Conservation (phyloP, 257 asterid species). For the Solanum virginianum region DNA sequence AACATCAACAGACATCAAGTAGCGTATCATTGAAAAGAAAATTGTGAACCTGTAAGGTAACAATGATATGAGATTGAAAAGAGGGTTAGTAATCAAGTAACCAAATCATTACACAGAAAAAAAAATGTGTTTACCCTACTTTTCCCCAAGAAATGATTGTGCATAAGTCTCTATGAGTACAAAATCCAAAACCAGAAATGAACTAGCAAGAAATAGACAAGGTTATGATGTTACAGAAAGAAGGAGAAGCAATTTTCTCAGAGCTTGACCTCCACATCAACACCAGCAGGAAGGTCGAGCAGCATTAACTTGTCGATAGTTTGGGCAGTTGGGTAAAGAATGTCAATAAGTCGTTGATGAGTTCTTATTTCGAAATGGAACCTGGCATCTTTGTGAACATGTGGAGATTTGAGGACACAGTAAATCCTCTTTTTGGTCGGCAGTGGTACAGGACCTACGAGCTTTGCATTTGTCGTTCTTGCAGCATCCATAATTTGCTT, state of each 20-base stretch:
- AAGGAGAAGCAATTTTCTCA: slow-evolving; percentile 7
- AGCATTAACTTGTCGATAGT: slow-evolving; percentile 95
- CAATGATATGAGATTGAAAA: not conserved
- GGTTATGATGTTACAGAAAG: not conserved
- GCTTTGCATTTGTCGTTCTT: slow-evolving; percentile 71
- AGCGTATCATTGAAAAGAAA: not conserved
- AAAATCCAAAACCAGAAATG: not conserved
- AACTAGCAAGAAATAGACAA: not conserved
- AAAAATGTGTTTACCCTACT: not conserved
- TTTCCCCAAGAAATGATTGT: not conserved
- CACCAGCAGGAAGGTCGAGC: slow-evolving; percentile 94
- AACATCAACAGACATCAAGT: not conserved
- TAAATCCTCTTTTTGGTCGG: slow-evolving; percentile 77
- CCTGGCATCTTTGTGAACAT: slow-evolving; percentile 95
- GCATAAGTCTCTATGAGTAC: not conserved
- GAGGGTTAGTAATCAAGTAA: not conserved
- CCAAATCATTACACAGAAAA: not conserved
- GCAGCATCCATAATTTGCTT: slow-evolving; percentile 98
- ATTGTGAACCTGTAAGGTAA: not conserved
- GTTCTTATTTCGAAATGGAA: slow-evolving; percentile 92
- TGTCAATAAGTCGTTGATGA: slow-evolving; percentile 92
- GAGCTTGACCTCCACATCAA: slow-evolving; percentile 98
- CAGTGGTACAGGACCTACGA: slow-evolving; percentile 90
- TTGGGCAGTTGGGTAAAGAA: slow-evolving; percentile 91
- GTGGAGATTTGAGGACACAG: slow-evolving; percentile 95